Base-by-base conservation (phyloP, 179 eudicot species). In the Heliamphora ciliata region DNA sequence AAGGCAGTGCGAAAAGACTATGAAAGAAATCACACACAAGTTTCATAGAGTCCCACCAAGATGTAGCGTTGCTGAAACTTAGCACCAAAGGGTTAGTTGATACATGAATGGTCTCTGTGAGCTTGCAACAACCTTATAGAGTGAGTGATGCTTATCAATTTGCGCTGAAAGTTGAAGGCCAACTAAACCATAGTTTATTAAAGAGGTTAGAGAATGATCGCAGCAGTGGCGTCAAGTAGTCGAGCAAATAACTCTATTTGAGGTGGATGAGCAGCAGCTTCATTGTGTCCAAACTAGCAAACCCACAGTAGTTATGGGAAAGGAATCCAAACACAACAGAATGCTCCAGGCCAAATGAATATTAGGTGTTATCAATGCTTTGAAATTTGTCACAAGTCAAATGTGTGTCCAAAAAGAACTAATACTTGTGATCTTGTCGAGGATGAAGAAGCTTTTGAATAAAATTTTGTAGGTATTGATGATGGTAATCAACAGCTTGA, bases 61-160 rank as follows among this genome's bases (percentile, higher is more conserved):
- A 65, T 21, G 70, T 76, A 18, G 65, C 74, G 2, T 71, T 9
- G 69, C 47, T 24, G n/a, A 59, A 58, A 58, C 54, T 13, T 21
- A 60, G 68, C 15, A 5, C 0, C 55, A 58, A 8, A 6, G 68
- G 24, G 13, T 40, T 6, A 17, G 68, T 8, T 6, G 54, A 6
- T 58, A 77, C 17, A 6, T 77, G 52, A 77, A 58, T 76, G 79
- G 79, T 76, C 66, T 11, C 14, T 21, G 2, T 60, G 10, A 40
- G 51, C 7, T 44, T 58, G 31, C 79, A 31, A 1, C 55, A 7
- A 46, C 67, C 55, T 14, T 76, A 31, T 46, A 76, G 59, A 58
- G 52, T 76, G n/a, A 76, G 79, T 56, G 79, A 76, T 56, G 79
- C 67, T 13, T 58, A 76, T 59, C 67, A 76, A 14, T 67, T 31